phyloP scores from a whole-genome alignment of 2,329 filamentous ascomycete genomes.

The Nakataea oryzae region DNA sequence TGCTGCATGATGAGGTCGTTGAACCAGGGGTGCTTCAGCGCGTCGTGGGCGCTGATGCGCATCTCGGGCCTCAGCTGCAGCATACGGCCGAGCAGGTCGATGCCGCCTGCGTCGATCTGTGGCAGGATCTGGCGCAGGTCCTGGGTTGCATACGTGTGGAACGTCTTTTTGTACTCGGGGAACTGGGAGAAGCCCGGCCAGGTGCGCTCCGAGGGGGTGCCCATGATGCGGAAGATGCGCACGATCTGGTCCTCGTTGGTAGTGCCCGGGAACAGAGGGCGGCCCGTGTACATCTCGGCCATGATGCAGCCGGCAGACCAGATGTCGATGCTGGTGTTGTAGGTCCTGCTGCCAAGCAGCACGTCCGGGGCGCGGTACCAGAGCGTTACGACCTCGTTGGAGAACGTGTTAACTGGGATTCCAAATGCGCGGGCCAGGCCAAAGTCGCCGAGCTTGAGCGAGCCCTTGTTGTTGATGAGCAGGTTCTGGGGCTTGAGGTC shows the following conservation, averaged over 20 bases:
- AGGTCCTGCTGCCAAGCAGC: constrained; percentile 83
- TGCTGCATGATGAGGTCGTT: constrained; percentile 55
- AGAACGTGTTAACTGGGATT: constrained; percentile 96
- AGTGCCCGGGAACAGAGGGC: constrained; percentile 91
- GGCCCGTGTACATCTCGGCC: constrained; percentile 98
- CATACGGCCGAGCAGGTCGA: constrained; percentile 84
- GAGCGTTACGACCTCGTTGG: constrained; percentile 92
- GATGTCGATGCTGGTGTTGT: constrained; percentile 99
- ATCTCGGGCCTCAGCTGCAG: constrained; percentile 87
- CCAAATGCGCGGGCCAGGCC: constrained; percentile 90
- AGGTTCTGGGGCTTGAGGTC: constrained; percentile 96
- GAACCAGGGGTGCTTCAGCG: constrained; percentile 90
- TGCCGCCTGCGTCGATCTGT: constrained; percentile 76
- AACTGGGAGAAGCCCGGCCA: constrained; percentile 95
- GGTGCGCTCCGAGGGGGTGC: constrained; percentile 85
- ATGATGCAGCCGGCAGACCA: constrained; percentile 99
- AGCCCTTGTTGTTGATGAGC: constrained; percentile 83
- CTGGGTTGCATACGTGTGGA: constrained; percentile 89
- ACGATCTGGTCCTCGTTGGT: constrained; percentile 97
- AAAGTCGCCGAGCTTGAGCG: constrained; percentile 90
- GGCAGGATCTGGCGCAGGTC: constrained; percentile 79
- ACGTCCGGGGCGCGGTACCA: constrained; percentile 98
- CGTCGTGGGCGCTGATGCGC: constrained; percentile 77
- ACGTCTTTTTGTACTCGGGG: constrained; percentile 94
- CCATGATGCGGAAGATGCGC: constrained; percentile 98